Percentiles rank a stretch among this genome's conserved stretches.
Evolutionary conservation across 2,329 filamentous ascomycete species (phyloP).

Genomic region (Emergomyces orientalis): DNA sequence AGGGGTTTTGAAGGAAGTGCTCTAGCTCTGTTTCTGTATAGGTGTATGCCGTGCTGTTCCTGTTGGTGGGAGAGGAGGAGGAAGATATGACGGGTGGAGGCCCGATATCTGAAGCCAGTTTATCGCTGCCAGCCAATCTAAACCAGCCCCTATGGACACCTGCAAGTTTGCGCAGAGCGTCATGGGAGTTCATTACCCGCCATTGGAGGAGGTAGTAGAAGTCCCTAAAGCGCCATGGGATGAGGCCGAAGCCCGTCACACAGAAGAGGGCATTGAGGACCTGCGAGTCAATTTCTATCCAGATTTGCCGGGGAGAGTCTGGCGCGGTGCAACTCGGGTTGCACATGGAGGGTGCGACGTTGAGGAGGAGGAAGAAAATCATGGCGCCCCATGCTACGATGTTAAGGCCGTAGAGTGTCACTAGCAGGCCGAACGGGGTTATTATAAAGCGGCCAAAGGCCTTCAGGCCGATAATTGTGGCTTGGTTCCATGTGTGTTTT

Average conservation of each 20-base stretch:
- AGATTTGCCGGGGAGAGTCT: constrained; percentile 65
- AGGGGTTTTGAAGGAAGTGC: constrained; percentile 40
- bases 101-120: constrained; percentile 37
- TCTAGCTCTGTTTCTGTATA: constrained; percentile 42
- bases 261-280: constrained; percentile 79
- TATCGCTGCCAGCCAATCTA: constrained; percentile 56
- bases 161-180: constrained; percentile 58
- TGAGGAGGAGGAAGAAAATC: constrained; percentile 76
- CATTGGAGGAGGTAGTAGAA: constrained; percentile 63
- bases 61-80: not conserved
- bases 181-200: constrained; percentile 44
- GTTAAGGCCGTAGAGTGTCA: constrained; percentile 71
- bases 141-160: constrained; percentile 71
- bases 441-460: constrained; percentile 50
- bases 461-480: constrained; percentile 23
- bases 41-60: constrained; percentile 14
- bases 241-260: constrained; percentile 73
- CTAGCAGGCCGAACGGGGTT: constrained; percentile 66
- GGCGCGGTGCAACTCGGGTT: constrained; percentile 59
- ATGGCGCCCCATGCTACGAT: constrained; percentile 85
- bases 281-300: constrained; percentile 79
- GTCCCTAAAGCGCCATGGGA: constrained; percentile 77
- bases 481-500: constrained; percentile 27
- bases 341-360: constrained; percentile 50
- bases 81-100: constrained; percentile 18